Percentiles rank a stretch among this genome's conserved stretches.
phyloP scores from a whole-genome alignment of 1,284 basidiomycete genomes.

The Moesziomyces parantarcticus region DNA sequence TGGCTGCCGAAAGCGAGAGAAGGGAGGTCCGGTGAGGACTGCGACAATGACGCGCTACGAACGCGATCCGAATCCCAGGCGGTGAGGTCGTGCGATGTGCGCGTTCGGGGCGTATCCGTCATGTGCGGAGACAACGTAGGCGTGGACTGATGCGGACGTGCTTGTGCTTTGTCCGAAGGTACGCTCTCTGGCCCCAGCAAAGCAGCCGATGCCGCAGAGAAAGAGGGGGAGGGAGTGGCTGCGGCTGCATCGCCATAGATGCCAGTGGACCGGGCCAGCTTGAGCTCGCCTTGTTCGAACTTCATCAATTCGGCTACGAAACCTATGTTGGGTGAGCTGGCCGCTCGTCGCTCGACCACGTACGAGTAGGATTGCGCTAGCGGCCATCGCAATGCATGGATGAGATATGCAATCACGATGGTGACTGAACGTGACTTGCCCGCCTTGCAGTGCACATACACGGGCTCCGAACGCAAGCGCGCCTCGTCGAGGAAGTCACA shows the following conservation, averaged over 20 bases:
- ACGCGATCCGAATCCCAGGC: background rate
- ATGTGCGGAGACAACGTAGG: slow-evolving; percentile 6
- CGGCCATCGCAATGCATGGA: slow-evolving; percentile 95
- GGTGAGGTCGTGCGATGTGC: slow-evolving; percentile 1
- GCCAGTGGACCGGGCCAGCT: slow-evolving; percentile 29
- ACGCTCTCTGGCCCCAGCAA: background rate
- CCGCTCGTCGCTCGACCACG: slow-evolving; percentile 87
- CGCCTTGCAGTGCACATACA: slow-evolving; percentile 95
- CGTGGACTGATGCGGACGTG: slow-evolving; percentile 1
- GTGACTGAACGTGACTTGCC: slow-evolving; percentile 97
- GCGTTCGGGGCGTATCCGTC: background rate
- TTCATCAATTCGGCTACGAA: slow-evolving; percentile 97
- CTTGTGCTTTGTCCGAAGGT: background rate
- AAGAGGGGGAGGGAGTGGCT: background rate
- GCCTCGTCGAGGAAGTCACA: slow-evolving; percentile 91
- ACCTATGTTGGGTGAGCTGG: slow-evolving; percentile 96
- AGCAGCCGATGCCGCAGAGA: slow-evolving; percentile 10
- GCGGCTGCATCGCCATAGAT: slow-evolving; percentile 23
- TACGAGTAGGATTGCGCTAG: slow-evolving; percentile 88
- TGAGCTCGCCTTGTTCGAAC: slow-evolving; percentile 77
- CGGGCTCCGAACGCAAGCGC: slow-evolving; percentile 83
- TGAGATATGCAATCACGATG: slow-evolving; percentile 94
- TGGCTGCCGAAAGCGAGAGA: slow-evolving; percentile 9
- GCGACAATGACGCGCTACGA: slow-evolving; percentile 7
- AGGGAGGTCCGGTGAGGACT: slow-evolving; percentile 35